Evolutionary conservation across 495 filamentous ascomycete genomes (phyloP), one percentile per base, ranked within the genome.

Genomic region (Penicillium paxilli): DNA sequence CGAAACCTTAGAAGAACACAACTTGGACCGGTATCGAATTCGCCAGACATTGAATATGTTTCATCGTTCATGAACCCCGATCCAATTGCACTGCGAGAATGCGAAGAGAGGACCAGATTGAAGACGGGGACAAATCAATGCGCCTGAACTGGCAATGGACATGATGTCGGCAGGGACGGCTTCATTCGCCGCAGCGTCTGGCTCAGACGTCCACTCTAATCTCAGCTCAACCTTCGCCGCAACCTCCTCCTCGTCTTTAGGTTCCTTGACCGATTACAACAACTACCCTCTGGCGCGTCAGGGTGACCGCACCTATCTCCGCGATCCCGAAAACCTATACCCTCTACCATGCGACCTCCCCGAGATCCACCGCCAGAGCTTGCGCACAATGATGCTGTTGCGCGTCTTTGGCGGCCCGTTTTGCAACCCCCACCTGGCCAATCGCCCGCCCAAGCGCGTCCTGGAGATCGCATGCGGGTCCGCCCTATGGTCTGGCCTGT

Each of bases 391-490:
- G 55, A 83, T 96, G 62, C 78, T 91, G 44, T 82, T 89, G 57
- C 84, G 88, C 66, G 83, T 96, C 21, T 90, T 91, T 55, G 91
- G 91, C 42, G 82, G 81, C 25, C 86, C 91, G 1, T 84, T 92
- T 61, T 92, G 89, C 68, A 86, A 85, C 12, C 87, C 88, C 11
- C 78, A 78, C 37, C 75, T 86, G 35, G 69, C 79, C 28, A 76
- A 82, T 55, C 81, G 80, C 44, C 87, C 88, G 19, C 92, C 92
- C 0, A 78, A 78, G 57, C 87, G 85, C 54, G 84, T 98, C 17
- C 75, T 98, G 41, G 93, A 98, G 62, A 69, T 96, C 48, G 91
- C 87, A 30, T 98, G 93, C 69, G 93, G 93, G 6, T 88, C 88
- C 14, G 93, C 85, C 23, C 85, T 93, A 57, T 96, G 93, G 93